Evolutionary conservation across 768 basidiomycete genomes (phyloP).

Genomic region (Auricularia heimuer): DNA sequence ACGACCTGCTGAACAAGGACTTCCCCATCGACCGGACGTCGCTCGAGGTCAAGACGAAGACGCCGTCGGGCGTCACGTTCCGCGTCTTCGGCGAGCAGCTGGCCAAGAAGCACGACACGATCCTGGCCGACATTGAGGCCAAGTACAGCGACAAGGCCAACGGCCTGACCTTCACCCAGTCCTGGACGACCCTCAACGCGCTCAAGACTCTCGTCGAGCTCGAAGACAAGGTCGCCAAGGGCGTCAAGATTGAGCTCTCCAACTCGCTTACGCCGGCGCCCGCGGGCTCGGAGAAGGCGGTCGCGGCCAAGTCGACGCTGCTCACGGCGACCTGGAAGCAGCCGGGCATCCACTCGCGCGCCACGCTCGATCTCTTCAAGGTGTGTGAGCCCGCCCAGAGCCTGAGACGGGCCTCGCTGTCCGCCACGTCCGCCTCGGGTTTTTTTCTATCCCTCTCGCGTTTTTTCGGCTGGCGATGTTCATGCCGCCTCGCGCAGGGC

Average conservation of each 20-base stretch:
- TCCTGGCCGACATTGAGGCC: slow-evolving; percentile 88
- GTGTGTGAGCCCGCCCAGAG: slow-evolving; percentile 30
- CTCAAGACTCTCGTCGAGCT: slow-evolving; percentile 89
- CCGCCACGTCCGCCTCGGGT: background rate
- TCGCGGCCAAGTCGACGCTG: slow-evolving; percentile 57
- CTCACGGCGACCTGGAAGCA: slow-evolving; percentile 89
- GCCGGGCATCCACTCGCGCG: slow-evolving; percentile 87
- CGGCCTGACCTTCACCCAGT: slow-evolving; percentile 87
- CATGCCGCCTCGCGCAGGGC: slow-evolving; percentile 44
- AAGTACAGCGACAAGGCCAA: slow-evolving; percentile 89
- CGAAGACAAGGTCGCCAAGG: slow-evolving; percentile 95
- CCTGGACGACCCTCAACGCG: slow-evolving; percentile 91
- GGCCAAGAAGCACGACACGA: slow-evolving; percentile 50
- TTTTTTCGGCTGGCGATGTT: background rate
- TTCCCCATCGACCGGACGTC: slow-evolving; percentile 66
- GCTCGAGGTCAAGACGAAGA: slow-evolving; percentile 83
- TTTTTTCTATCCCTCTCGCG: slow-evolving; percentile 3
- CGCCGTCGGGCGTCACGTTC: slow-evolving; percentile 86
- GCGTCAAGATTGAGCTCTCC: slow-evolving; percentile 88
- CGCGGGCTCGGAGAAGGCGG: slow-evolving; percentile 42
- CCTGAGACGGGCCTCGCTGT: background rate
- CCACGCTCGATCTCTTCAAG: slow-evolving; percentile 88
- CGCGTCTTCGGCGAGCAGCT: slow-evolving; percentile 66
- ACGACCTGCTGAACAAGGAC: slow-evolving; percentile 89
- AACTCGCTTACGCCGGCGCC: slow-evolving; percentile 71